Evolutionary conservation across 768 basidiomycete genomes (phyloP), one percentile per base, ranked within the genome.

Genomic region (Leccinum aurantiacum): DNA sequence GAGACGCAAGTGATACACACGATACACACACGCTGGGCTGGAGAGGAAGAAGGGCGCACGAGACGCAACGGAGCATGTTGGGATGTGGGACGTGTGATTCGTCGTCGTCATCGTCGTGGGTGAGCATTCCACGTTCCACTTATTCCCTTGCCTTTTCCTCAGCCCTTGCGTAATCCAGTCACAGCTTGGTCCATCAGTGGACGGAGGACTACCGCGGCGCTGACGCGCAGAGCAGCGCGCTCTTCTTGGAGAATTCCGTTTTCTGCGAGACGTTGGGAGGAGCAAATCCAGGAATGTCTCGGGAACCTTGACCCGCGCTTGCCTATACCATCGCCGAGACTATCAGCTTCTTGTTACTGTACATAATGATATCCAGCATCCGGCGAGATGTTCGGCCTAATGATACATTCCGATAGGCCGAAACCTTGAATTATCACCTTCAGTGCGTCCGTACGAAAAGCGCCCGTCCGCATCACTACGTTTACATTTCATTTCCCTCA

Each of bases 1-100:
- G 31, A 90, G 86, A 70, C 79, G 90, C 61, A 83, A 88, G 72
- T 90, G 73, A 82, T 14, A 19, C 2, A 19, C 3, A 11, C 10
- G 7, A 27, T 10, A 31, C n/a, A 9, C n/a, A 11, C n/a, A 19
- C n/a, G n/a, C 8, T 10, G 19, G 19, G 19, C 11, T 46, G 44
- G 44, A 46, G 19, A 4, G 5, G 41, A 1, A 3, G 9, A n/a
- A 44, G 41, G n/a, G 41, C 41, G n/a, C 10, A 44, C n/a, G n/a
- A 44, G 41, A 19, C 41, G 3, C n/a, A 19, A 44, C 10, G 10
- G 41, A 41, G 1, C n/a, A 44, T n/a, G 41, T 44, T 11, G 41
- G 41, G n/a, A 46, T 46, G 44, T 19, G 6, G 17, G 44, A 19
- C 41, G 19, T 44, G n/a, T 19, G 41, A 44, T 19, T 19, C n/a